Evolutionary conservation across 441 rosid species (phyloP).

Genomic region (Brassica hybrid): DNA sequence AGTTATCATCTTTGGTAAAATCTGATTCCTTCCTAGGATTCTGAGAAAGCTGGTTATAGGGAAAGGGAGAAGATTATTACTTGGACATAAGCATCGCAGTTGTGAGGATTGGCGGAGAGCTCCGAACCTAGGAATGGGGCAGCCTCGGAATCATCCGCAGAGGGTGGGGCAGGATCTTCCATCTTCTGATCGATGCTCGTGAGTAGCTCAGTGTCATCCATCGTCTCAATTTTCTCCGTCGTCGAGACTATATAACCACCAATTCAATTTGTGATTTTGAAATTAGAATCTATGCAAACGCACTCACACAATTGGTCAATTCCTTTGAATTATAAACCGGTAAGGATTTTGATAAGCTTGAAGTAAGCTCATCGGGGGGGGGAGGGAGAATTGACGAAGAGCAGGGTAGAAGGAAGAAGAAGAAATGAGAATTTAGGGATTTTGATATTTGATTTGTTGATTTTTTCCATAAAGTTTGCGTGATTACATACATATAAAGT

Average conservation of each 20-base stretch:
- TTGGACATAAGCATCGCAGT: no score
- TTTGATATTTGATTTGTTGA: background rate
- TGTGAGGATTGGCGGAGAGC: constrained; percentile 65
- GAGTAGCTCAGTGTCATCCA: constrained; percentile 5
- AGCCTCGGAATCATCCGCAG: no score
- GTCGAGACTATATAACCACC: background rate
- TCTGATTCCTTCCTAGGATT: background rate
- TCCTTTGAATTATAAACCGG: constrained; percentile 9
- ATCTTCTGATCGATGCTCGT: constrained; percentile 19
- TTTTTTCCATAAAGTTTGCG: background rate
- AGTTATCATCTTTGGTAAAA: background rate
- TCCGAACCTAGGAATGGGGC: no score
- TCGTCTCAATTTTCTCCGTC: constrained; percentile 9
- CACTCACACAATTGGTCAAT: background rate
- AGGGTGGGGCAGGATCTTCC: constrained; percentile 38
- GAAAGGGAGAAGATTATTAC: constrained; percentile 42
- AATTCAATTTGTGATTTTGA: background rate
- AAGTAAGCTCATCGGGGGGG: background rate
- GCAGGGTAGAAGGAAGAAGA: background rate
- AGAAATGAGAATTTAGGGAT: background rate
- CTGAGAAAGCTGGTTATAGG: background rate
- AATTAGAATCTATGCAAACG: background rate
- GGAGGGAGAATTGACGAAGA: background rate
- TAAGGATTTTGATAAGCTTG: background rate
- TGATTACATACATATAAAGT: background rate